phyloP scores from a whole-genome alignment of 768 basidiomycete species.

The Lyophyllum shimeji region DNA sequence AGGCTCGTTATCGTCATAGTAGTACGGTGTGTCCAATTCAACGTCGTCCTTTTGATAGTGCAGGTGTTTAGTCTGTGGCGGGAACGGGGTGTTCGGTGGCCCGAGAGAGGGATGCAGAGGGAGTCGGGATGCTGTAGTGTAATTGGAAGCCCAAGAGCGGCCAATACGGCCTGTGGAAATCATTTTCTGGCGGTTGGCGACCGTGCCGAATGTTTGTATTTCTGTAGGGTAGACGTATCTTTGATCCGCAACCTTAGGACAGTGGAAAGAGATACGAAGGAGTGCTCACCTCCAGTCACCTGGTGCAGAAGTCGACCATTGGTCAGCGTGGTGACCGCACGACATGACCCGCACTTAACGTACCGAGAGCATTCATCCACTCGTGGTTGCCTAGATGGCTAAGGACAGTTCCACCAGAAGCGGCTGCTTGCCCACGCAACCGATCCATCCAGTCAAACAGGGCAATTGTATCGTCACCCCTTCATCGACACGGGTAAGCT shows the following conservation, averaged over 20 bases:
- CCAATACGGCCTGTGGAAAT: constrained; percentile 78
- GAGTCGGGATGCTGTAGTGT: constrained; percentile 77
- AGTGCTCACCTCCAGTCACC: constrained; percentile 80
- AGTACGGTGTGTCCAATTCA: constrained; percentile 17
- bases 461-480: constrained; percentile 88
- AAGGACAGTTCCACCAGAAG: constrained; percentile 69
- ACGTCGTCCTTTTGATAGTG: constrained; percentile 19
- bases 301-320: constrained; percentile 21
- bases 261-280: neutral
- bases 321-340: constrained; percentile 1
- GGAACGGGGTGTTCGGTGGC: constrained; percentile 63
- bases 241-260: neutral
- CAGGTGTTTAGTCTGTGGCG: constrained; percentile 30
- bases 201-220: constrained; percentile 77
- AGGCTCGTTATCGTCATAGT: constrained; percentile 37
- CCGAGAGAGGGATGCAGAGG: constrained; percentile 76
- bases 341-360: constrained; percentile 9
- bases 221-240: constrained; percentile 87
- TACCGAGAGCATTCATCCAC: constrained; percentile 89
- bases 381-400: constrained; percentile 93
- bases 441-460: constrained; percentile 85
- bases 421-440: constrained; percentile 72
- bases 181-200: constrained; percentile 69
- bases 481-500: constrained; percentile 23
- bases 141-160: constrained; percentile 82